phyloP scores from a whole-genome alignment of 371 early-diverging fungal species.

The Zychaea mexicana region DNA sequence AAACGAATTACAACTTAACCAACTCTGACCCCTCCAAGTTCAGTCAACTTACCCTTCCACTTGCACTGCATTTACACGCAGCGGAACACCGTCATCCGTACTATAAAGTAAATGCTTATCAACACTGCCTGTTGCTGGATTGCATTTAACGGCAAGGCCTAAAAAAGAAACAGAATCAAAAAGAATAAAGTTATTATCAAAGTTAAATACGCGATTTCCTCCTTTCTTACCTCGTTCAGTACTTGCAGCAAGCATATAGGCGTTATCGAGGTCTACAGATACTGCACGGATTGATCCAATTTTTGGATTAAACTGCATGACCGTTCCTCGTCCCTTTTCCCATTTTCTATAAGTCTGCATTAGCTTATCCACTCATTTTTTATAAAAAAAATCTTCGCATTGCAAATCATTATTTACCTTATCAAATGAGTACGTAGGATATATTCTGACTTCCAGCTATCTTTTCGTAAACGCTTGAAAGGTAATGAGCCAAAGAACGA shows the following conservation, averaged over 20 bases:
- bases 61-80: slow-evolving; percentile 27
- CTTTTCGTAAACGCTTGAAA: slow-evolving; percentile 35
- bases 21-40: neutral
- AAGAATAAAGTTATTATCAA: neutral
- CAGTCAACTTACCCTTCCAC: slow-evolving; percentile 29
- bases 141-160: slow-evolving; percentile 46
- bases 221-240: slow-evolving; percentile 29
- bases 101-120: slow-evolving; percentile 41
- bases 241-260: slow-evolving; percentile 40
- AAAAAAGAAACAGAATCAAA: neutral
- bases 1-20: neutral
- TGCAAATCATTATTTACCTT: slow-evolving; percentile 39
- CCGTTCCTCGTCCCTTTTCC: slow-evolving; percentile 47
- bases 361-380: neutral
- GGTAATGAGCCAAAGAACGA: slow-evolving; percentile 49
- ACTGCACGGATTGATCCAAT: slow-evolving; percentile 42
- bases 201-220: neutral
- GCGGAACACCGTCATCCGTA: slow-evolving; percentile 32
- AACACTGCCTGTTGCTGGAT: slow-evolving; percentile 47
- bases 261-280: slow-evolving; percentile 41
- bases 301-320: slow-evolving; percentile 43
- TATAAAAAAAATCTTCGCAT: too few species aligned
- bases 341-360: slow-evolving; percentile 38
- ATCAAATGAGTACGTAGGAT: slow-evolving; percentile 45
- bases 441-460: slow-evolving; percentile 57